These are phyloP conservation scores for Globisporangium spiculum DNA, from an alignment of 352 stramenopile species.

Conservation along the genomic window DNA sequence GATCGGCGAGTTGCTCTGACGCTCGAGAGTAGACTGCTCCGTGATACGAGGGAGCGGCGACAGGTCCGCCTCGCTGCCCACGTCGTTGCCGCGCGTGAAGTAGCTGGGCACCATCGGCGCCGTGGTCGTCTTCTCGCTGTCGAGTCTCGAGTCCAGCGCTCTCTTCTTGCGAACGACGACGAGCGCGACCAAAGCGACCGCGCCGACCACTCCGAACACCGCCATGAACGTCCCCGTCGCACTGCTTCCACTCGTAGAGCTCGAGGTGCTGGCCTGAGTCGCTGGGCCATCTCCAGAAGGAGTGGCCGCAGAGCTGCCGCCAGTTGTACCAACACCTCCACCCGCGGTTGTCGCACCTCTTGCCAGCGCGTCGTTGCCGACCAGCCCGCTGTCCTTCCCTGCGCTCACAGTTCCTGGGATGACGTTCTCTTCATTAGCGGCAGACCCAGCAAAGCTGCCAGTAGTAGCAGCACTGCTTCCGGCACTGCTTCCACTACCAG, in stretches of 20 bases:
- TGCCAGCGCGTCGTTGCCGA: neutral
- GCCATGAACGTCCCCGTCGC: slow-evolving; percentile 43
- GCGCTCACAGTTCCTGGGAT: slow-evolving; percentile 9
- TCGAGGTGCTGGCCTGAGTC: slow-evolving; percentile 30
- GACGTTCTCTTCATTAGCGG: slow-evolving; percentile 16
- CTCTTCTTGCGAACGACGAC: slow-evolving; percentile 54
- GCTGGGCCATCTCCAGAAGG: neutral
- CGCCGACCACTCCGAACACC: slow-evolving; percentile 45
- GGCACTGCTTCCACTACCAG: neutral
- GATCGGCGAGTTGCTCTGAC: slow-evolving; percentile 37
- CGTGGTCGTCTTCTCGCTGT: slow-evolving; percentile 40
- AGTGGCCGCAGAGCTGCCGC: slow-evolving; percentile 6
- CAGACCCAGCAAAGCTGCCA: neutral
- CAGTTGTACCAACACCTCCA: slow-evolving; percentile 19
- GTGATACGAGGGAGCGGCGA: slow-evolving; percentile 24
- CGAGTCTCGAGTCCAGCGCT: slow-evolving; percentile 35
- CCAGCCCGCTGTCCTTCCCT: slow-evolving; percentile 1
- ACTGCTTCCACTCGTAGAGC: slow-evolving; percentile 22
- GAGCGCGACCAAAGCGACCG: slow-evolving; percentile 38
- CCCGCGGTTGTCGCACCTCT: slow-evolving; percentile 19
- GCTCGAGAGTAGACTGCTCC: neutral
- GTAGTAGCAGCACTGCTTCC: neutral
- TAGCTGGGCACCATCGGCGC: slow-evolving; percentile 34
- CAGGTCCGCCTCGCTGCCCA: slow-evolving; percentile 22
- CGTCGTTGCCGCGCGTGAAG: slow-evolving; percentile 36